Evolutionary conservation across 768 basidiomycete genomes (phyloP).

Genomic region (Pilatotrama ljubarskyi): DNA sequence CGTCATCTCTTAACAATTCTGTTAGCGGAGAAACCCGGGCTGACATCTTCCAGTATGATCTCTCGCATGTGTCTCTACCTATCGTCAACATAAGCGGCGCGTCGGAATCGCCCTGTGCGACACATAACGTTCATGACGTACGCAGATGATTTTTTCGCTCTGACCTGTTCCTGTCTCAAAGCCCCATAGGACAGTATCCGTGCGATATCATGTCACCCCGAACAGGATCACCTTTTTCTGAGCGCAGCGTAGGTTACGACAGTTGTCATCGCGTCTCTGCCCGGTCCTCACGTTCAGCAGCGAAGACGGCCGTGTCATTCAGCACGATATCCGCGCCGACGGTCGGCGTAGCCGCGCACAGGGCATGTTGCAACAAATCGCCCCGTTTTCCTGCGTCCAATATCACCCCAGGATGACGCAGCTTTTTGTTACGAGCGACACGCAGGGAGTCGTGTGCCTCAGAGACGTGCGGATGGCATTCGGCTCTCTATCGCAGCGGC

Average conservation of each 20-base stretch:
- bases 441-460: slow-evolving; percentile 58
- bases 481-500: slow-evolving; percentile 46
- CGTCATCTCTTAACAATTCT: neutral
- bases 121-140: slow-evolving; percentile 28
- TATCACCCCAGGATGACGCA: slow-evolving; percentile 70
- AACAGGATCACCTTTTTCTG: slow-evolving; percentile 65
- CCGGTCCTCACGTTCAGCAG: slow-evolving; percentile 35
- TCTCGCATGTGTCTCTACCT: slow-evolving; percentile 12
- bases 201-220: slow-evolving; percentile 63
- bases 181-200: slow-evolving; percentile 60
- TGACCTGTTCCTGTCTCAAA: neutral
- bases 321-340: slow-evolving; percentile 57
- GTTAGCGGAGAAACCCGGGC: slow-evolving; percentile 28
- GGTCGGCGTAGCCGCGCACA: slow-evolving; percentile 40
- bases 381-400: slow-evolving; percentile 64
- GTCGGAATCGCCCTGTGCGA: neutral
- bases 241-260: slow-evolving; percentile 59
- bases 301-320: slow-evolving; percentile 67
- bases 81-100: neutral
- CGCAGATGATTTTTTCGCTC: neutral
- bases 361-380: slow-evolving; percentile 49
- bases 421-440: slow-evolving; percentile 67
- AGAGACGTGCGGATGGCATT: slow-evolving; percentile 77
- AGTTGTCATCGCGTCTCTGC: neutral
- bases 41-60: slow-evolving; percentile 27